phyloP scores from a whole-genome alignment of 768 basidiomycete species.

The Suillus decipiens region DNA sequence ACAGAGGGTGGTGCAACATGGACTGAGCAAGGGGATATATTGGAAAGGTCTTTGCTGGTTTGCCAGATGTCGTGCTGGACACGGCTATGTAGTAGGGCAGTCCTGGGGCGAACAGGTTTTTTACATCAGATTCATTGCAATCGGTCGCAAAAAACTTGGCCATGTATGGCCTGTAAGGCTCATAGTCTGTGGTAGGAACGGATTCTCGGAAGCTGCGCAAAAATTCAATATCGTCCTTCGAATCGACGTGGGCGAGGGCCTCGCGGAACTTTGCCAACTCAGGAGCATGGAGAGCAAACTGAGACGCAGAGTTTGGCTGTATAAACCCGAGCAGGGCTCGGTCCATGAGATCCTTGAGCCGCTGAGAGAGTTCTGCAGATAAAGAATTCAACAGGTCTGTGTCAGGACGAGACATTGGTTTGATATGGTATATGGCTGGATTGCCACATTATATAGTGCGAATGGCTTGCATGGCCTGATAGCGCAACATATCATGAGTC shows the following conservation, averaged over 20 bases:
- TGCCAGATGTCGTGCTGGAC: too few relatives aligned
- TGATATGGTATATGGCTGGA: neutral
- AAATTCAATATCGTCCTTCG: slow-evolving; percentile 11
- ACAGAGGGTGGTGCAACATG: neutral
- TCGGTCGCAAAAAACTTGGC: too few relatives aligned
- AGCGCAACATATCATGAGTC: too few relatives aligned
- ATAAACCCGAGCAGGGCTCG: slow-evolving; percentile 1
- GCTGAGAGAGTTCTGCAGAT: slow-evolving; percentile 3
- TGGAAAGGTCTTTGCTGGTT: too few relatives aligned
- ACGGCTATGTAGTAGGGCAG: too few relatives aligned
- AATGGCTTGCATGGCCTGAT: too few relatives aligned
- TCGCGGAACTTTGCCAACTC: slow-evolving; percentile 4
- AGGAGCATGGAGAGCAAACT: slow-evolving; percentile 1
- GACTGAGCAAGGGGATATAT: slow-evolving; percentile 14
- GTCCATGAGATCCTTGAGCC: slow-evolving; percentile 1
- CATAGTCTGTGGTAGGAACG: too few relatives aligned
- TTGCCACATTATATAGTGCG: neutral
- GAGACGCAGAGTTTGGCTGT: neutral
- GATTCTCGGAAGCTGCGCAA: slow-evolving; percentile 18
- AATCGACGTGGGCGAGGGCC: neutral
- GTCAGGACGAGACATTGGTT: neutral
- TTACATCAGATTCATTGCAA: too few relatives aligned
- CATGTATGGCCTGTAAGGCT: too few relatives aligned
- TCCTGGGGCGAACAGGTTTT: too few relatives aligned
- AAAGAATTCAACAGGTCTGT: neutral